Base-by-base conservation (phyloP, 306 rosid species). In the Cyamopsis tetragonoloba region DNA sequence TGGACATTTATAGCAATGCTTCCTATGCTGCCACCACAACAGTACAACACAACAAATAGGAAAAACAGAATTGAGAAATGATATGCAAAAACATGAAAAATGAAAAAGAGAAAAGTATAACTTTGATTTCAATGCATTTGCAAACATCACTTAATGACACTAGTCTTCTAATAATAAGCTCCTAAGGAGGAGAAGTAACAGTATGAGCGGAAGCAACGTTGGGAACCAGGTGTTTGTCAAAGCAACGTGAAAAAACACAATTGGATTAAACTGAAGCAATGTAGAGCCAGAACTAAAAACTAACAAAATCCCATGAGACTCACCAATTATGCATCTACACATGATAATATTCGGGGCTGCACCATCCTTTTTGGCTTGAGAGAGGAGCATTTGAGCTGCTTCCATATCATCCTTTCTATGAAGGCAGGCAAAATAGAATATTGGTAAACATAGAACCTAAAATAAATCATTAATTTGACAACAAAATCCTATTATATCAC, bases 331-430 rank as follows among this genome's bases (percentile, higher is more conserved):
- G 81, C 98, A 84, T 79, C 84, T 68, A 62, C 77, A 84, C 86
- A 90, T 90, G 66, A 80, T 72, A 38, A 77, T 76, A 71, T 77
- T 88, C 19, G 79, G 85, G 58, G 74, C 17, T 72, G 84, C 80
- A 50, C 91, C 82, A 46, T 90, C 91, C 82, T 37, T 85, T 81
- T 89, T 87, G 73, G 88, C 90, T 83, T 83, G 87, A 75, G 90
- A 89, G 62, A 86, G 75, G 61, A 93, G 90, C 84, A 73, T 77
- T 57, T 86, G 84, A 48, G 88, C 97, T 70, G 86, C 87, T 62
- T 88, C 96, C 74, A 85, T 75, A 76, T 88, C 96, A 61, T 86
- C 86, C 69, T 81, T 85, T 70, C 98, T 93, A 42, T 74, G 83
- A 79, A 63, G 70, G 75, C 48, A 63, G 50, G 56, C 2, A 35